Evolutionary conservation across 2,329 filamentous ascomycete genomes (phyloP).

Genomic region (Torrubiella hemipterigena): DNA sequence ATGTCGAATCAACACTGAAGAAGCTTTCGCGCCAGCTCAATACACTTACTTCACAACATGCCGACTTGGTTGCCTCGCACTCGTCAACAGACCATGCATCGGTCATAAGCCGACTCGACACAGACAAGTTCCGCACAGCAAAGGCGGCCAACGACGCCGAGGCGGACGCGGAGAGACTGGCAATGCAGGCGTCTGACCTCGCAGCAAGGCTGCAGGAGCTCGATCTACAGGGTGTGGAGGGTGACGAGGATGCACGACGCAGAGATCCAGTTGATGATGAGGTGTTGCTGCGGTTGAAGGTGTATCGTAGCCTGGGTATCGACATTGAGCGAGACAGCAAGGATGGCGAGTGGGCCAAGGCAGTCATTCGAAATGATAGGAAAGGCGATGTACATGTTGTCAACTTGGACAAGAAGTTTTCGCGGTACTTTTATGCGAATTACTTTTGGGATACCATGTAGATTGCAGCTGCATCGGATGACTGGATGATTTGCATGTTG

Average conservation of each 20-base stretch:
- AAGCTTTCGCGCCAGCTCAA: conserved; percentile 66
- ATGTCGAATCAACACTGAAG: conserved; percentile 55
- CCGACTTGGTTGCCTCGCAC: conserved; percentile 63
- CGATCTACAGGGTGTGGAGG: conserved; percentile 79
- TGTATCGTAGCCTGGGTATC: conserved; percentile 84
- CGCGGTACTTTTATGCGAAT: conserved; percentile 83
- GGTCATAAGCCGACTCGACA: conserved; percentile 78
- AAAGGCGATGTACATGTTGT: conserved; percentile 92
- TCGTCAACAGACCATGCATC: conserved; percentile 70
- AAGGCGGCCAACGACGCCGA: conserved; percentile 83
- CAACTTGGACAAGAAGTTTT: conserved; percentile 88
- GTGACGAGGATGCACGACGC: conserved; percentile 24
- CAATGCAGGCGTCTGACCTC: conserved; percentile 64
- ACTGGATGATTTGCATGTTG: too few species aligned
- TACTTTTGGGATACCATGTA: conserved; percentile 89
- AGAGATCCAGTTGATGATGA: conserved; percentile 47
- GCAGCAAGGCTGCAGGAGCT: conserved; percentile 66
- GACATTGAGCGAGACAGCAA: conserved; percentile 68
- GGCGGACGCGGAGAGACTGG: conserved; percentile 87
- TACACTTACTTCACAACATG: conserved; percentile 63
- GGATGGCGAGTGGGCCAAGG: conserved; percentile 71
- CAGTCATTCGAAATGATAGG: conserved; percentile 70
- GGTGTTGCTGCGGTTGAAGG: conserved; percentile 65
- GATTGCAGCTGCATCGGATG: conserved; percentile 5
- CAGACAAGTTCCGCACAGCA: conserved; percentile 87